Evolutionary conservation across 169 alveolate species (phyloP).

Genomic region (Blepharisma undulans): DNA sequence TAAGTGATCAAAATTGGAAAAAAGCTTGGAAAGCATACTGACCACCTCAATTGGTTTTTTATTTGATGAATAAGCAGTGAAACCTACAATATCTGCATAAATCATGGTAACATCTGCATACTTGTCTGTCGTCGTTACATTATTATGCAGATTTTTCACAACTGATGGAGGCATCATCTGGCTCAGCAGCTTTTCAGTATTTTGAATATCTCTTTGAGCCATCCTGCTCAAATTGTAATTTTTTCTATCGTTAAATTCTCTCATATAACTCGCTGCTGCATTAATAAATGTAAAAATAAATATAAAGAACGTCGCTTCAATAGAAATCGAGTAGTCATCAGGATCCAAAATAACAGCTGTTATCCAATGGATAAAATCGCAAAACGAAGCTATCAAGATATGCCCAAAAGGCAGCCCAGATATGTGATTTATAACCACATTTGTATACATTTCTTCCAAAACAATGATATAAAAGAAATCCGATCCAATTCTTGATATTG

Average conservation of each 20-base stretch:
- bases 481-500: neutral
- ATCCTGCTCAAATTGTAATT: constrained; percentile 17
- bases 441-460: constrained; percentile 34
- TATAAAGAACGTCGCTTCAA: constrained; percentile 31
- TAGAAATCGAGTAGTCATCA: neutral
- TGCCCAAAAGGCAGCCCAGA: constrained; percentile 18
- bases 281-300: constrained; percentile 15
- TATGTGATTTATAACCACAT: constrained; percentile 36
- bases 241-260: constrained; percentile 31
- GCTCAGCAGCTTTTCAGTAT: constrained; percentile 34
- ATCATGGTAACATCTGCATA: constrained; percentile 95
- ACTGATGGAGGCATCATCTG: constrained; percentile 44
- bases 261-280: constrained; percentile 13
- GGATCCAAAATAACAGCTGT: neutral
- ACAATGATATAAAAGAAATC: constrained; percentile 13
- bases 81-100: constrained; percentile 98
- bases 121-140: constrained; percentile 76
- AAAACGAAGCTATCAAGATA: constrained; percentile 12
- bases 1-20: constrained; percentile 93
- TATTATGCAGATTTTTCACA: constrained; percentile 53
- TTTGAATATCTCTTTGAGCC: constrained; percentile 39
- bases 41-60: constrained; percentile 88
- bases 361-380: constrained; percentile 13
- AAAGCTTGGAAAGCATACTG: constrained; percentile 90
- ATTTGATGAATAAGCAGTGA: constrained; percentile 93